Base-by-base conservation (phyloP, 768 basidiomycete species). In the Lentinula detonsa region DNA sequence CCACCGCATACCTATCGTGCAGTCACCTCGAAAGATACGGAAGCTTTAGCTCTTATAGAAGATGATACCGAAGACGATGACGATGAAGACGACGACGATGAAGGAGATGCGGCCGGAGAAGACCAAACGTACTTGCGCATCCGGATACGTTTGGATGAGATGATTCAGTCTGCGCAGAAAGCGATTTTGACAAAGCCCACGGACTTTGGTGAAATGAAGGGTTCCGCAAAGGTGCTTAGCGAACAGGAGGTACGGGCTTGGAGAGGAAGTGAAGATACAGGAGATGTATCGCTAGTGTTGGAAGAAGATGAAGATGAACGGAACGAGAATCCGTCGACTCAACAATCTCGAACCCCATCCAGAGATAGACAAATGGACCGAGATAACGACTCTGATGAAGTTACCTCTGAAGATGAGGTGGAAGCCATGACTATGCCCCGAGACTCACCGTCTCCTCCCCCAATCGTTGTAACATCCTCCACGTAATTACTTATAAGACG, bases 201-300 rank as follows among this genome's bases (percentile, higher is more conserved):
- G 35, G 86, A 90, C 64, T 82, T 85, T 57, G 65, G 67, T 51
- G 72, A 74, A 31, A 69, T 71, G 18, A 79, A 76, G 64, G 72
- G 81, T 10, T 75, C 75, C 3, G 77, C 86, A 18, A 90, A 89
- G 69, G 91, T 93, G 7, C 76, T 93, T 16, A 85, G 79, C 59
- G 84, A 86, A 48, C 86, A 89, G 63, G 91, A 93, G 68, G 79
- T 90, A 53, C 81, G 83, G 49, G 75, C 78, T 13, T 88, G 87
- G 84, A 78, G 76, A 62, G 71, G 70, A 39, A 70, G 69, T 55
- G 66, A 61, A 37, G 46, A 33, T 54, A 48, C 18, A 7, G 59
- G 50, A 37, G 59, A 52, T 31, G n/a, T 35, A 11, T 48, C 46
- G 28, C 5, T 50, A 21, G 16, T 57, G 31, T 34, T 46, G 43